Conservation (phyloP, 2,329 filamentous ascomycete genomes). For the Cadophora sp. region DNA sequence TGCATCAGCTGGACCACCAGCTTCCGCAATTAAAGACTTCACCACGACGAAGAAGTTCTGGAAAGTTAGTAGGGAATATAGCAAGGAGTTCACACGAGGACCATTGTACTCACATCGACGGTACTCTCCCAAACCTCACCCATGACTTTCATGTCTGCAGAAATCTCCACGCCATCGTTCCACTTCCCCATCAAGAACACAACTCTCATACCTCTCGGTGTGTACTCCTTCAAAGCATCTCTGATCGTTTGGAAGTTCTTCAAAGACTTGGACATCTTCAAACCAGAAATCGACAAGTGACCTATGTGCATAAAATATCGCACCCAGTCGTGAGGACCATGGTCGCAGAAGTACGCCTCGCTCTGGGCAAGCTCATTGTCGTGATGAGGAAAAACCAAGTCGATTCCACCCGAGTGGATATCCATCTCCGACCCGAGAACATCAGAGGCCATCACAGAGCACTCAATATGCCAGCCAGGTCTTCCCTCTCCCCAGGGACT, state of each 20-base stretch:
- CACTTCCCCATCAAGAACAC: conserved; percentile 88
- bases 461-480: conserved; percentile 97
- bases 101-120: conserved; percentile 61
- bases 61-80: conserved; percentile 23
- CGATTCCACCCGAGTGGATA: conserved; percentile 91
- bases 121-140: conserved; percentile 82
- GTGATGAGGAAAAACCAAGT: conserved; percentile 90
- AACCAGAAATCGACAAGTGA: conserved; percentile 85
- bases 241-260: conserved; percentile 97
- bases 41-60: conserved; percentile 66
- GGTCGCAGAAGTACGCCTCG: conserved; percentile 73
- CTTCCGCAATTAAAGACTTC: conserved; percentile 60
- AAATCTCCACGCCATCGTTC: conserved; percentile 92
- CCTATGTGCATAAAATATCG: conserved; percentile 98
- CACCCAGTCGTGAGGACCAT: conserved; percentile 76
- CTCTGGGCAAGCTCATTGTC: conserved; percentile 92
- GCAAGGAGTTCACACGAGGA: neutral
- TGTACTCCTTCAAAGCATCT: conserved; percentile 78
- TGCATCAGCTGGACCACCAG: conserved; percentile 38
- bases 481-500: conserved; percentile 87
- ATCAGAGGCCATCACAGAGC: conserved; percentile 93
- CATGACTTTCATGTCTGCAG: conserved; percentile 77
- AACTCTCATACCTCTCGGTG: conserved; percentile 79
- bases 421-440: conserved; percentile 87
- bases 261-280: conserved; percentile 94